Percentiles rank a stretch among this genome's conserved stretches.
Evolutionary conservation across 2,329 filamentous ascomycete species (phyloP).

Genomic region (Ophiobolus disseminans): DNA sequence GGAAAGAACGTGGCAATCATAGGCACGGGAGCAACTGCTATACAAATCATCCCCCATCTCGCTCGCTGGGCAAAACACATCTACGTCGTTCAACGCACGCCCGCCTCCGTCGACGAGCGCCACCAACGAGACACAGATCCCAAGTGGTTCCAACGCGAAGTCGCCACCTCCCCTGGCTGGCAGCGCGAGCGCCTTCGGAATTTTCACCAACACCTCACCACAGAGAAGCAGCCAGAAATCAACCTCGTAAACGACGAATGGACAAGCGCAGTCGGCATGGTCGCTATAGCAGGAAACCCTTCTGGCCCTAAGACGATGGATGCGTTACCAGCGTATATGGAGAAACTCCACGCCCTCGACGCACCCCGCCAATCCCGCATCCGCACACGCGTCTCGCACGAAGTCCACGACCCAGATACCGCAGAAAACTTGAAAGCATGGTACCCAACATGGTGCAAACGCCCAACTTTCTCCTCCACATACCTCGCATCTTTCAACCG

Average conservation of each 20-base stretch:
- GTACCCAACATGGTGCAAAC: constrained; percentile 70
- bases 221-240: constrained; percentile 31
- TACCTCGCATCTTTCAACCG: constrained; percentile 68
- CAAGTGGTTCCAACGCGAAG: constrained; percentile 14
- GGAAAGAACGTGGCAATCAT: constrained; percentile 47
- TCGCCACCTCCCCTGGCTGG: constrained; percentile 54
- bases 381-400: constrained; percentile 56
- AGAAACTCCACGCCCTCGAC: constrained; percentile 48
- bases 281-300: constrained; percentile 11
- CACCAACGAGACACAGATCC: constrained; percentile 17
- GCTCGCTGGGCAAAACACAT: constrained; percentile 59
- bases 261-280: constrained; percentile 45
- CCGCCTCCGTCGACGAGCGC: constrained; percentile 52
- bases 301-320: neutral
- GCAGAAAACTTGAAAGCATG: constrained; percentile 64
- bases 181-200: constrained; percentile 56
- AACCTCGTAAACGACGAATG: constrained; percentile 61
- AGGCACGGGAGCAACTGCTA: constrained; percentile 43
- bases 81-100: constrained; percentile 66
- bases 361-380: constrained; percentile 20
- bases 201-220: constrained; percentile 48
- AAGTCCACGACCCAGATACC: constrained; percentile 61
- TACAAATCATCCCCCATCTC: constrained; percentile 48
- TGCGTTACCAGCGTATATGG: constrained; percentile 51
- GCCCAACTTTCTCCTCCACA: constrained; percentile 67